phyloP scores from a whole-genome alignment of 768 basidiomycete species.

The Calocybe cyanea region DNA sequence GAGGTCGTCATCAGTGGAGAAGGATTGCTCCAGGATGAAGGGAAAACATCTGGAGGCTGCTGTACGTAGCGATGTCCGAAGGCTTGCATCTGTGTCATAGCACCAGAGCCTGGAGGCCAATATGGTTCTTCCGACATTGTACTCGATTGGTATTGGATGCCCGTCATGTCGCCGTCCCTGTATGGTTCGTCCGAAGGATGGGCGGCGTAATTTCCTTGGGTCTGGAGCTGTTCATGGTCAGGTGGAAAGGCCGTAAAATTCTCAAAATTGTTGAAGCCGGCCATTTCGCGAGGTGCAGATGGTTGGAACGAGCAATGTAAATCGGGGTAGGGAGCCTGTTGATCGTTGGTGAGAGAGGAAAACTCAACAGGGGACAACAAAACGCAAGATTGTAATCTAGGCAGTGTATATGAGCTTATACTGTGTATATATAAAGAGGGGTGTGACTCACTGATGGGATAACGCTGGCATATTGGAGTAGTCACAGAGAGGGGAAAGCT shows the following conservation, averaged over 20 bases:
- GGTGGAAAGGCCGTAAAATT: conserved; percentile 2
- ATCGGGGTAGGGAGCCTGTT: neutral
- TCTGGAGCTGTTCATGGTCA: neutral
- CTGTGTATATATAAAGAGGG: conserved; percentile 8
- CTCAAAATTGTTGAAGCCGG: conserved; percentile 6
- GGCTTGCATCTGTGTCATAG: conserved; percentile 1
- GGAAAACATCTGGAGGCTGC: neutral
- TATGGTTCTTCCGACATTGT: conserved; percentile 1
- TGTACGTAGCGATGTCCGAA: conserved; percentile 2
- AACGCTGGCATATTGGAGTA: conserved; percentile 10
- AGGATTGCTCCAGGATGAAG: conserved; percentile 5
- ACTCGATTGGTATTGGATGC: conserved; percentile 4
- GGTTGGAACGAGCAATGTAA: conserved; percentile 5
- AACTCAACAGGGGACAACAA: conserved; percentile 4
- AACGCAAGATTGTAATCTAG: conserved; percentile 10
- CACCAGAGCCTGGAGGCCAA: conserved; percentile 3
- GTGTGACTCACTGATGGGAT: conserved; percentile 16
- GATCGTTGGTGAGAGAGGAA: neutral
- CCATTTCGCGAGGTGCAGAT: conserved; percentile 13
- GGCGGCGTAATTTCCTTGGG: neutral
- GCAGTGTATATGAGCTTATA: conserved; percentile 3
- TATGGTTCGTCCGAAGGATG: conserved; percentile 1
- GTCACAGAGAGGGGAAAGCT: conserved; percentile 8
- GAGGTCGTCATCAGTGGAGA: conserved; percentile 1
- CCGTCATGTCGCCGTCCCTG: neutral